Percentiles rank a stretch among this genome's conserved stretches.
phyloP scores from a whole-genome alignment of 371 early-diverging fungal genomes.

The Batrachochytrium dendrobatidis region DNA sequence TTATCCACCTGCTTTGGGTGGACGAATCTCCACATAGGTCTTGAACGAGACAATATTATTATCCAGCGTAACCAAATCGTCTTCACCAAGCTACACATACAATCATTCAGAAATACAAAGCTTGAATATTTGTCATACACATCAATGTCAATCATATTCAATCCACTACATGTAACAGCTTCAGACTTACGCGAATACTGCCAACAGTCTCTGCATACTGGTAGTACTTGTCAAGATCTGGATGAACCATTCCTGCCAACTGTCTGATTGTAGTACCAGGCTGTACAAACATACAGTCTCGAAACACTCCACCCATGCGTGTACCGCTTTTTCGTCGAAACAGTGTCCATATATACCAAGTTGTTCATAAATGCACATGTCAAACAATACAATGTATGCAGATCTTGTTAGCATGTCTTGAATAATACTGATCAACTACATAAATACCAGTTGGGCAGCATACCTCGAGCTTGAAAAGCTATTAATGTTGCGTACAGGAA shows the following conservation, averaged over 20 bases:
- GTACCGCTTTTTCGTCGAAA: constrained; percentile 14
- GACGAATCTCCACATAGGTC: constrained; percentile 15
- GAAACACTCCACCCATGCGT: constrained; percentile 47
- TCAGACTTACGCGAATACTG: constrained; percentile 54
- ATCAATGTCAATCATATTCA: no score
- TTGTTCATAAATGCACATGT: no score
- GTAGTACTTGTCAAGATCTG: constrained; percentile 56
- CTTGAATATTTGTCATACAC: no score
- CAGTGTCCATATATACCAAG: no score
- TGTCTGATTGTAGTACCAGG: constrained; percentile 65
- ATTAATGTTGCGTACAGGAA: constrained; percentile 64
- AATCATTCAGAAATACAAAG: no score
- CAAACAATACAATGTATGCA: no score
- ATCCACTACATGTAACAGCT: no score
- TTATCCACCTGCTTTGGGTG: neutral
- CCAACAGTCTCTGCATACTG: constrained; percentile 69
- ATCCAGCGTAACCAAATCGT: constrained; percentile 45
- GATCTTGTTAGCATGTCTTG: no score
- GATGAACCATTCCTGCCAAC: constrained; percentile 61
- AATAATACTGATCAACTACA: no score
- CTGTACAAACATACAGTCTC: constrained; percentile 62
- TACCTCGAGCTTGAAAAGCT: constrained; percentile 36
- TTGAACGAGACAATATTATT: constrained; percentile 59
- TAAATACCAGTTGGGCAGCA: no score
- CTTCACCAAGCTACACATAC: constrained; percentile 49